Evolutionary conservation across 257 asterid species (phyloP).

Genomic region (Solanum bukasovii): DNA sequence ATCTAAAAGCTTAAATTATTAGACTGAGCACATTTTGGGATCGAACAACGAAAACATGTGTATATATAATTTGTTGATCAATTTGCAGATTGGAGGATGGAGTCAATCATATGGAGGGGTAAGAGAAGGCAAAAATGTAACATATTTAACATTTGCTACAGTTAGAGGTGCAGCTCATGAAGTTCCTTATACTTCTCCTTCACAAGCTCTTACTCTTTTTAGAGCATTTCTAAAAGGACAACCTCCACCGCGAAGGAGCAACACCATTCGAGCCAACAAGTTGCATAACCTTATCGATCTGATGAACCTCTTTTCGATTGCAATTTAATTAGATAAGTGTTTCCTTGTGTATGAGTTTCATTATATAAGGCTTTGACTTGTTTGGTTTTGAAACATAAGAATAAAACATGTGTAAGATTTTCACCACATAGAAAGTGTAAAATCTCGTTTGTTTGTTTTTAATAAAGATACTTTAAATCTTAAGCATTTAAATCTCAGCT

Average conservation of each 20-base stretch:
- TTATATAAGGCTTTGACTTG: too few species aligned
- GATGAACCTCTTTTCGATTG: not conserved
- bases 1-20: too few species aligned
- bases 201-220: conserved; percentile 14
- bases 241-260: not conserved
- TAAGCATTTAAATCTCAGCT: too few species aligned
- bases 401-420: too few species aligned
- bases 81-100: conserved; percentile 14
- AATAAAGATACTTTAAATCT: too few species aligned
- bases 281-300: not conserved
- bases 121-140: not conserved
- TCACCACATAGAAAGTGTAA: too few species aligned
- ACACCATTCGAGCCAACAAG: not conserved
- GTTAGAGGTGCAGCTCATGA: conserved; percentile 16
- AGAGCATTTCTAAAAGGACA: not conserved
- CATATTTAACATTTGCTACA: conserved; percentile 13
- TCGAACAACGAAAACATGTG: too few species aligned
- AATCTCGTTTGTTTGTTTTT: too few species aligned
- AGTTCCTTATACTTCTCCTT: conserved; percentile 19
- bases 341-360: too few species aligned
- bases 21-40: too few species aligned
- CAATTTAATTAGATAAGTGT: too few species aligned
- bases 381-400: too few species aligned
- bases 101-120: conserved; percentile 7
- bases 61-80: not conserved